These are phyloP conservation scores for Penicillium egyptiacum DNA, from an alignment of 495 filamentous ascomycete genomes.

Conservation along the genomic window DNA sequence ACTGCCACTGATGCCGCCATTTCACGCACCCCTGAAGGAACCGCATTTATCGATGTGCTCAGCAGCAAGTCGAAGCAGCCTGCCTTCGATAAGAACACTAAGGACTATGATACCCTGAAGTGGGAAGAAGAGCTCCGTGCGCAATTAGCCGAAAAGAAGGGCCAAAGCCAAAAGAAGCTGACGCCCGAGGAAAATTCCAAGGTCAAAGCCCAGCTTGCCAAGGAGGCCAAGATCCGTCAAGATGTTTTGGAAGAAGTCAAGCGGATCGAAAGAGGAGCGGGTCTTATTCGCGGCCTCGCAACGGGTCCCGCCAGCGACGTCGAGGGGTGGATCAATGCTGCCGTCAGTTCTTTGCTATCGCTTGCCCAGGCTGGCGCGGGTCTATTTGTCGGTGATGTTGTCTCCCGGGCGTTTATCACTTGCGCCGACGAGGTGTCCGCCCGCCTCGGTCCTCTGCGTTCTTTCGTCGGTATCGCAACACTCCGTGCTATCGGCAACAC, in stretches of 20 bases:
- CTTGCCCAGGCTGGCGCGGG: constrained; percentile 76
- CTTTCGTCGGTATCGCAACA: constrained; percentile 85
- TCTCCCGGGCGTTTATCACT: constrained; percentile 76
- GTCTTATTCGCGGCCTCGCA: constrained; percentile 77
- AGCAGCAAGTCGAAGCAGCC: constrained; percentile 68
- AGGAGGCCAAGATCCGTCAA: constrained; percentile 75
- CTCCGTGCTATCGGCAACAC: constrained; percentile 73
- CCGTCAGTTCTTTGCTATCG: constrained; percentile 66
- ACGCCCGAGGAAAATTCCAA: constrained; percentile 84
- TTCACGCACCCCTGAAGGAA: constrained; percentile 82
- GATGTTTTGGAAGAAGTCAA: constrained; percentile 65
- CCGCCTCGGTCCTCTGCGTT: constrained; percentile 72
- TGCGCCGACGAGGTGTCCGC: constrained; percentile 69
- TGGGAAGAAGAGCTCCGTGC: constrained; percentile 93
- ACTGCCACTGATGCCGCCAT: constrained; percentile 89
- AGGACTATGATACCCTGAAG: constrained; percentile 92
- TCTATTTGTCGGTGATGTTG: constrained; percentile 72
- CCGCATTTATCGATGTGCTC: constrained; percentile 84
- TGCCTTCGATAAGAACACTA: constrained; percentile 75
- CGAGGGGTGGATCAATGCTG: constrained; percentile 79
- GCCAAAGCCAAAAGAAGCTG: constrained; percentile 83
- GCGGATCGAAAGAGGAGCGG: constrained; percentile 74
- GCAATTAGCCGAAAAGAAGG: constrained; percentile 89
- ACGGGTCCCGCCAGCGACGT: constrained; percentile 82
- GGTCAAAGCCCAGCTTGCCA: constrained; percentile 85